Evolutionary conservation across 2,329 filamentous ascomycete species (phyloP).

Genomic region (Elsinoe batatas): DNA sequence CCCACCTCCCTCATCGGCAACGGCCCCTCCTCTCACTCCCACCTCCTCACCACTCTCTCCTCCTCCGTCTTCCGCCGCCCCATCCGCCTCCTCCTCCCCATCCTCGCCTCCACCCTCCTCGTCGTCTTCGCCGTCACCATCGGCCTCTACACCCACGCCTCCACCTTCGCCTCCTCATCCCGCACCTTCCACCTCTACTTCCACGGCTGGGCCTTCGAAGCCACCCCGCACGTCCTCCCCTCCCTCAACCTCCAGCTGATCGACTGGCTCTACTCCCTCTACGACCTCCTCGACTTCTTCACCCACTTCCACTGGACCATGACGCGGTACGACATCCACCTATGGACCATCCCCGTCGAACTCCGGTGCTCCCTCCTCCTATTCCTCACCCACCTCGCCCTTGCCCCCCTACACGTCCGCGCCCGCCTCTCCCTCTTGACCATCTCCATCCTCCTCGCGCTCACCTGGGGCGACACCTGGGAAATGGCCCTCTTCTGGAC

Average conservation of each 20-base stretch:
- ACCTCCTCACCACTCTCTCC: slow-evolving; percentile 15
- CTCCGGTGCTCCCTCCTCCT: slow-evolving; percentile 50
- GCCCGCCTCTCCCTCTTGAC: slow-evolving; percentile 35
- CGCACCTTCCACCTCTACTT: slow-evolving; percentile 12
- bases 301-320: slow-evolving; percentile 18
- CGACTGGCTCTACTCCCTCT: slow-evolving; percentile 32
- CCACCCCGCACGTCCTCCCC: slow-evolving; percentile 14
- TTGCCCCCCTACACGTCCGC: slow-evolving; percentile 9
- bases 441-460: slow-evolving; percentile 33
- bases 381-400: slow-evolving; percentile 44
- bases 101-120: slow-evolving; percentile 17
- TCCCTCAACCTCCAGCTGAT: slow-evolving; percentile 18
- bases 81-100: slow-evolving; percentile 19
- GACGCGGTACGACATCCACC: slow-evolving; percentile 45
- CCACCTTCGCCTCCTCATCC: slow-evolving; percentile 3
- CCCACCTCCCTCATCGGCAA: slow-evolving; percentile 21
- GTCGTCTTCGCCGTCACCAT: slow-evolving; percentile 12
- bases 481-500: slow-evolving; percentile 47
- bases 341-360: slow-evolving; percentile 56
- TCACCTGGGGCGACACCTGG: slow-evolving; percentile 42
- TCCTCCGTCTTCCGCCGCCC: slow-evolving; percentile 19
- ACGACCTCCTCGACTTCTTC: slow-evolving; percentile 19
- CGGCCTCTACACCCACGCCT: slow-evolving; percentile 5
- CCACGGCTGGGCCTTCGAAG: slow-evolving; percentile 17
- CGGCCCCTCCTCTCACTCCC: slow-evolving; percentile 21